Evolutionary conservation across 192 early-diverging fungal genomes (phyloP), one percentile per base, ranked within the genome.

Genomic region (Rhizophagus prolifer): DNA sequence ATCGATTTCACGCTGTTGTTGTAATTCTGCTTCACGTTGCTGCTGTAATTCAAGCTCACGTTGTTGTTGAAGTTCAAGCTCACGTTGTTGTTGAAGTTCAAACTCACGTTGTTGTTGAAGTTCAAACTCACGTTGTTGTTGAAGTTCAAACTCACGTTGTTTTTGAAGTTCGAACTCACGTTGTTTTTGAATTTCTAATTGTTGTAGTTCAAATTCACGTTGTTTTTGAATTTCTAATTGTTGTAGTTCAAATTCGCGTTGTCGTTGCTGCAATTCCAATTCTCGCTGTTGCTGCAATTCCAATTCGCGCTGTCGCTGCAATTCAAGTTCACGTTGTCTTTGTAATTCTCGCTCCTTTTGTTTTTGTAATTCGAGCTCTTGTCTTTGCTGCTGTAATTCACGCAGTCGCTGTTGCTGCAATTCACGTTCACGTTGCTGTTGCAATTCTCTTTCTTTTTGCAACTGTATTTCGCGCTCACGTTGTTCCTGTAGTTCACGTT

Each of bases 61-160:
- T 28, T 75, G 72, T 44, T 74, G 60, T 44, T 75, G 73, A 12
- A 36, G 16, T 25, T 75, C 73, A 75, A 12, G n/a, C 64, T 75
- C 61, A 14, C 25, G 30, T 34, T 75, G 61, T 26, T 41, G 44
- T 19, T 64, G 26, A 14, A 50, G 0, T 10, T 75, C 73, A 23
- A 26, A 16, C 21, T 75, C 73, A 1, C 61, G 59, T 64, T 75
- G 59, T 21, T 44, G 0, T 12, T 44, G 41, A 44, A 44, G 9
- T 12, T 44, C 73, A 8, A 25, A 34, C n/a, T 63, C 44, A 64
- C 25, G n/a, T 26, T 74, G 72, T 44, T 74, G 60, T 28, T 75
- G 73, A 4, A 36, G 16, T 25, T 75, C 73, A 75, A 10, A 31
- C 50, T 75, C 61, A 6, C 25, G 30, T 34, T 74, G 60, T 26